phyloP scores from a whole-genome alignment of 768 basidiomycete species.

The Lentinula sp. region DNA sequence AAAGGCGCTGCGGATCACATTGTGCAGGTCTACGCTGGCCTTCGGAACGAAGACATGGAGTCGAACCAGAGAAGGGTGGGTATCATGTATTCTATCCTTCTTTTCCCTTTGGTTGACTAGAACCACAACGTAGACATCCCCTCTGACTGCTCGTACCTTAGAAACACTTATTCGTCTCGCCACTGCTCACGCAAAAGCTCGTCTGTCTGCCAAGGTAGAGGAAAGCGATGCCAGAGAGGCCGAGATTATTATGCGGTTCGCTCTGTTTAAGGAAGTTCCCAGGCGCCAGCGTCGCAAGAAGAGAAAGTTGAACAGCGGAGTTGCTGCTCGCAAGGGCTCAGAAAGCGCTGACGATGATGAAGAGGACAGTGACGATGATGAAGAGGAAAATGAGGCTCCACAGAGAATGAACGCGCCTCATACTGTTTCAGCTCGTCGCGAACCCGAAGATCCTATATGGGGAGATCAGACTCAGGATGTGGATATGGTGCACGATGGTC shows the following conservation, averaged over 20 bases:
- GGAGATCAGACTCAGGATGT: constrained; percentile 63
- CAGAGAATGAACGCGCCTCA: constrained; percentile 49
- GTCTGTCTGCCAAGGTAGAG: constrained; percentile 81
- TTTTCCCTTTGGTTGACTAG: background rate
- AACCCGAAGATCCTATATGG: constrained; percentile 55
- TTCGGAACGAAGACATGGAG: constrained; percentile 90
- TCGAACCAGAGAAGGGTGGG: constrained; percentile 81
- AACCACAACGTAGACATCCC: constrained; percentile 67
- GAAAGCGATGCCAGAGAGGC: constrained; percentile 83
- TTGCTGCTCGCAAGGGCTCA: constrained; percentile 41
- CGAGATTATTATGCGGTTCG: constrained; percentile 94
- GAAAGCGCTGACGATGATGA: constrained; percentile 50
- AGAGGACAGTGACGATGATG: constrained; percentile 43
- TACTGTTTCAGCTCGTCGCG: constrained; percentile 20
- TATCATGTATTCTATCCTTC: constrained; percentile 2
- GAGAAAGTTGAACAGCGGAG: constrained; percentile 75
- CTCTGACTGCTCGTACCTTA: constrained; percentile 95
- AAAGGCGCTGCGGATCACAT: constrained; percentile 94
- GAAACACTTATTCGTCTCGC: constrained; percentile 98
- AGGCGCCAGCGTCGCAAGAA: constrained; percentile 79
- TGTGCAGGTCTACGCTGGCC: constrained; percentile 82
- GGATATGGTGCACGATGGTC: constrained; percentile 48
- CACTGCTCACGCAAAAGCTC: constrained; percentile 95
- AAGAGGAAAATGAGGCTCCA: constrained; percentile 38
- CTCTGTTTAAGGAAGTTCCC: constrained; percentile 95